These are phyloP conservation scores for Cocos nucifera DNA, from an alignment of 176 grass and related monocot species.

Conservation along the genomic window DNA sequence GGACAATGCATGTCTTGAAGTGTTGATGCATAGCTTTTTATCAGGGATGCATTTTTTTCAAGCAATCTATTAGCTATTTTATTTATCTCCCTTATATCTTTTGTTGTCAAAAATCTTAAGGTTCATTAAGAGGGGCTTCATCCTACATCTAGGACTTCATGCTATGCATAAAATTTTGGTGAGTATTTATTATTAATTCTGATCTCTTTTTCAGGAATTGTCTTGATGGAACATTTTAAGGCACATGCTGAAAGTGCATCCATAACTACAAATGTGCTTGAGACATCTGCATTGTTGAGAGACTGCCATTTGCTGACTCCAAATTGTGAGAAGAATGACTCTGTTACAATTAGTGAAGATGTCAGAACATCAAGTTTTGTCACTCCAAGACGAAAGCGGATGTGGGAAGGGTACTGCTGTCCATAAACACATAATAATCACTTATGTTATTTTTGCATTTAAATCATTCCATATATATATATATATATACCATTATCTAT, in stretches of 20 bases:
- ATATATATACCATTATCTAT: too few species aligned
- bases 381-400: conserved; percentile 16
- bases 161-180: too few species aligned
- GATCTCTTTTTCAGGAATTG: conserved; percentile 25
- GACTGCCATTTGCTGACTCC: neutral
- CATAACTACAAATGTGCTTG: conserved; percentile 16
- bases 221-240: conserved; percentile 49
- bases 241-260: conserved; percentile 12
- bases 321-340: neutral
- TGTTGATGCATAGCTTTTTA: too few species aligned
- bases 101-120: too few species aligned
- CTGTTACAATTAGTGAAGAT: neutral
- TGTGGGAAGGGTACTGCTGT: conserved; percentile 34
- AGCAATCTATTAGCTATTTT: too few species aligned
- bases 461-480: too few species aligned
- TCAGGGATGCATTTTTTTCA: too few species aligned
- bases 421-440: neutral
- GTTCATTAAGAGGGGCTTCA: too few species aligned
- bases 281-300: conserved; percentile 31
- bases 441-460: neutral
- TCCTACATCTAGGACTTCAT: too few species aligned
- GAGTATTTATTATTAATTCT: too few species aligned
- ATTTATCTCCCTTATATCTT: too few species aligned
- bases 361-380: conserved; percentile 1
- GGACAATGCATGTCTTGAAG: too few species aligned